These are phyloP conservation scores for Exophiala sp. DNA, from an alignment of 2,329 filamentous ascomycete genomes.

Conservation along the genomic window DNA sequence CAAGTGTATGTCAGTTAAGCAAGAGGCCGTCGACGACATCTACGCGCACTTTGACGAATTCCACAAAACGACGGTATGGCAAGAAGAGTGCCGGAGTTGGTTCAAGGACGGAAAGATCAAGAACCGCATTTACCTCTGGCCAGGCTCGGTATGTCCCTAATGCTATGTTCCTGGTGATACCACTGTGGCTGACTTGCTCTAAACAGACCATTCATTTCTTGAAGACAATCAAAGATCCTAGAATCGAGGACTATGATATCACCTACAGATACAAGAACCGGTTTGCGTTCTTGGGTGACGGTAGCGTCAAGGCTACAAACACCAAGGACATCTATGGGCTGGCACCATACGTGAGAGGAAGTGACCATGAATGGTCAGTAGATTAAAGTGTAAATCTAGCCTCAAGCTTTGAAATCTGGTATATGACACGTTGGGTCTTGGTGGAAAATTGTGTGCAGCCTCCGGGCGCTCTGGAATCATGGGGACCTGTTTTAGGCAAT, in stretches of 20 bases:
- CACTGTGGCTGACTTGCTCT: too few species aligned
- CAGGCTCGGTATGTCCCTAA: conserved; percentile 28
- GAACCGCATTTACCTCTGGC: conserved; percentile 35
- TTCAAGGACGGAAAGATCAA: conserved; percentile 34
- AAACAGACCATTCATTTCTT: conserved; percentile 32
- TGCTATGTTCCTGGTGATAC: neutral
- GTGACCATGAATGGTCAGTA: neutral
- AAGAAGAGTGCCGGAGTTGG: conserved; percentile 38
- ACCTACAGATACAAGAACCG: conserved; percentile 37
- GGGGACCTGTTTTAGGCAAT: too few species aligned
- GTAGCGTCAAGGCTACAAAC: conserved; percentile 40
- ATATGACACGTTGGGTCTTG: too few species aligned
- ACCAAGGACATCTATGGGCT: conserved; percentile 6
- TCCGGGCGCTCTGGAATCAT: too few species aligned
- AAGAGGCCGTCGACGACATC: conserved; percentile 18
- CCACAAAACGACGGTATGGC: conserved; percentile 35
- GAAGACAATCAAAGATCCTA: conserved; percentile 35
- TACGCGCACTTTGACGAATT: conserved; percentile 35
- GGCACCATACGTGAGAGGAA: conserved; percentile 1
- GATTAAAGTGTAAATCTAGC: too few species aligned
- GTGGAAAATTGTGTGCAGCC: too few species aligned
- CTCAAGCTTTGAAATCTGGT: too few species aligned
- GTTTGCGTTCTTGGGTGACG: conserved; percentile 41
- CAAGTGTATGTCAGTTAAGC: conserved; percentile 30
- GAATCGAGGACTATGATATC: conserved; percentile 35